These are phyloP conservation scores for Metschnikowia corniflorae DNA, from an alignment of 805 yeast species.

Conservation along the genomic window DNA sequence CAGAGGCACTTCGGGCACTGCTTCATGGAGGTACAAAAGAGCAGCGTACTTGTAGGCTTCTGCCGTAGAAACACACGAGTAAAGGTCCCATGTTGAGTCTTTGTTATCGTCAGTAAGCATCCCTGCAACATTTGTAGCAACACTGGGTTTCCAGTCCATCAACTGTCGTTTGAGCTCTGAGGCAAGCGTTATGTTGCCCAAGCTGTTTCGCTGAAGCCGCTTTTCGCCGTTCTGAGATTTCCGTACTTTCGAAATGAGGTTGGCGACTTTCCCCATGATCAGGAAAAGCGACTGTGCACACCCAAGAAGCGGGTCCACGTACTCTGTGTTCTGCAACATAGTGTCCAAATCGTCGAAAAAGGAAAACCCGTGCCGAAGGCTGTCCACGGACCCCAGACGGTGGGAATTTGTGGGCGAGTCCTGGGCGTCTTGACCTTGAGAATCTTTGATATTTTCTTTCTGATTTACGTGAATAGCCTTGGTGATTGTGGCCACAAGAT, in stretches of 20 bases:
- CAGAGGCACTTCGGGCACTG: conserved; percentile 66
- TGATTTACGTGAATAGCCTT: conserved; percentile 25
- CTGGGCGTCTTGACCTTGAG: conserved; percentile 1
- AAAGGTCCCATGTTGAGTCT: conserved; percentile 45
- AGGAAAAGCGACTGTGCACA: conserved; percentile 64
- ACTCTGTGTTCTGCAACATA: conserved; percentile 33
- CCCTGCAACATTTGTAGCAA: conserved; percentile 32
- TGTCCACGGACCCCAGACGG: conserved; percentile 21
- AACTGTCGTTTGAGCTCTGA: conserved; percentile 51
- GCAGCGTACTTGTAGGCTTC: conserved; percentile 65
- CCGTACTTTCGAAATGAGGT: conserved; percentile 49
- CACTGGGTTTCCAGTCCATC: conserved; percentile 54
- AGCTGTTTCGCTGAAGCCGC: conserved; percentile 31
- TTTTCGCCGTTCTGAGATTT: conserved; percentile 23
- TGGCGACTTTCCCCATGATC: conserved; percentile 61
- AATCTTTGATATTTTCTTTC: conserved; percentile 9
- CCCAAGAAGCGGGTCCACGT: conserved; percentile 64
- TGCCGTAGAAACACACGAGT: conserved; percentile 64
- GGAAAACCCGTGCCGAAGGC: conserved; percentile 13
- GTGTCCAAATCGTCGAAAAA: conserved; percentile 41
- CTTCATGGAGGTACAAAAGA: conserved; percentile 59
- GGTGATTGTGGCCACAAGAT: conserved; percentile 40
- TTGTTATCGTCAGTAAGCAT: conserved; percentile 25
- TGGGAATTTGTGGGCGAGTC: conserved; percentile 21
- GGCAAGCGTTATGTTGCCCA: conserved; percentile 50